Base-by-base conservation (phyloP, 2,329 filamentous ascomycete genomes). In the Ceratocystis lukuohia region DNA sequence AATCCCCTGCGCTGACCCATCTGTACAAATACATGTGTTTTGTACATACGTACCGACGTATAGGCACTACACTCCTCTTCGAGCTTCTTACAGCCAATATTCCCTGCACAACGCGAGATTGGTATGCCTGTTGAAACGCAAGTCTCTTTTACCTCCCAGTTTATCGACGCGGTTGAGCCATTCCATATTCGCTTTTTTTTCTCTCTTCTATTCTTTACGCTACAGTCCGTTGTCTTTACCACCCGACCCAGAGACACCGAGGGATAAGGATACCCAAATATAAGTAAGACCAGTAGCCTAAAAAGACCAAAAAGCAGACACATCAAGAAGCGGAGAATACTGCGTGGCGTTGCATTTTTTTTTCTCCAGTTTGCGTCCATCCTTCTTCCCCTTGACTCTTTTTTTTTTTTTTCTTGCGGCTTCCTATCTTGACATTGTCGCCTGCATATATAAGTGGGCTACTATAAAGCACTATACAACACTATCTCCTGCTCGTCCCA, bases 401-500 rank as follows among this genome's bases (percentile, higher is more conserved):
- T 33, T 44, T 25, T 33, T n/a, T 25, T 44, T 7, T 33, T 50
- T 63, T 20, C 22, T 28, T 59, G 56, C 56, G 5, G 56, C 56
- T 59, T 59, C 48, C 22, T 63, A 33, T 22, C 28, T 48, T 28
- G 41, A 63, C 41, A 46, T 41, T 50, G 61, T 46, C 15, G 56
- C 56, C 56, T 59, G 56, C 56, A 59, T 59, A 59, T 59, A 59
- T 59, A 59, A 59, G 56, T 59, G 28, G 56, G 56, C 28, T 59
- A 59, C 33, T 59, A 59, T 37, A n/a, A 59, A 30, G 15, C 28
- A 59, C 17, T 59, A 37, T 20, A 59, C 48, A 30, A 30, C 53
- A 33, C 30, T 59, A 22, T 20, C 17, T 12, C n/a, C 20, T 30
- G 15, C 17, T 30, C 33, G 33, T 59, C 25, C 56, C 53, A 12